A percentile compares a stretch with the other conserved stretches of the same genome.
phyloP scores from a whole-genome alignment of 2,329 filamentous ascomycete genomes.

The Aspergillus pseudoglaucus region DNA sequence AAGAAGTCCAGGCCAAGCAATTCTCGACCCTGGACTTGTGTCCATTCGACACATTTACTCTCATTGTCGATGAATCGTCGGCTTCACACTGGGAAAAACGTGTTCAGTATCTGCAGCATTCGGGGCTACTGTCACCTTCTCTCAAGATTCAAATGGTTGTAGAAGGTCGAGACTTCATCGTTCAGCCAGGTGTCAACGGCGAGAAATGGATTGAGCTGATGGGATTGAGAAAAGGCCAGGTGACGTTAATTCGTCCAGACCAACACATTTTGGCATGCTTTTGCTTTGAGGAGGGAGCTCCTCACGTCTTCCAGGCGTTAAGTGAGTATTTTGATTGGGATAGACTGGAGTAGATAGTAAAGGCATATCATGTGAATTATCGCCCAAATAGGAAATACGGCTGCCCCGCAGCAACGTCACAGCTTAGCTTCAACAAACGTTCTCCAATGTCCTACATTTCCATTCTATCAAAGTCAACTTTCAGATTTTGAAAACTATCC shows the following conservation, averaged over 20 bases:
- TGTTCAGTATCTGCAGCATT: not conserved
- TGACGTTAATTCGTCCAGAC: constrained; percentile 33
- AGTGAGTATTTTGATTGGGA: constrained; percentile 1
- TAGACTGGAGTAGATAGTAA: not conserved
- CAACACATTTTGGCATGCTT: constrained; percentile 29
- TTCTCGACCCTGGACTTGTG: constrained; percentile 36
- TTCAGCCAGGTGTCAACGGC: constrained; percentile 9
- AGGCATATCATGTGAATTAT: no score
- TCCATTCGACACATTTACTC: constrained; percentile 23
- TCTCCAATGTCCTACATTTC: not conserved
- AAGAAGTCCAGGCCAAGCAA: constrained; percentile 19
- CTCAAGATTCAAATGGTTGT: constrained; percentile 2
- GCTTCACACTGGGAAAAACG: constrained; percentile 1
- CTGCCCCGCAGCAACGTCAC: no score
- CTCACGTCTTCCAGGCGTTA: not conserved
- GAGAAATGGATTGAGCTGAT: constrained; percentile 17
- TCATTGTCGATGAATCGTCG: constrained; percentile 15
- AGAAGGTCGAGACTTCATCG: constrained; percentile 18
- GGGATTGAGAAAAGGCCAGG: constrained; percentile 17
- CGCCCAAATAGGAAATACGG: no score
- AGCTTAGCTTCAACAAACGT: not conserved
- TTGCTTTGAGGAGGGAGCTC: not conserved
- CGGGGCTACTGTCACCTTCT: not conserved
- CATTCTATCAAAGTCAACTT: not conserved
- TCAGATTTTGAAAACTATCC: not conserved